Evolutionary conservation across 208 protist species (phyloP).

Genomic region (Herpetomonas tarakana): DNA sequence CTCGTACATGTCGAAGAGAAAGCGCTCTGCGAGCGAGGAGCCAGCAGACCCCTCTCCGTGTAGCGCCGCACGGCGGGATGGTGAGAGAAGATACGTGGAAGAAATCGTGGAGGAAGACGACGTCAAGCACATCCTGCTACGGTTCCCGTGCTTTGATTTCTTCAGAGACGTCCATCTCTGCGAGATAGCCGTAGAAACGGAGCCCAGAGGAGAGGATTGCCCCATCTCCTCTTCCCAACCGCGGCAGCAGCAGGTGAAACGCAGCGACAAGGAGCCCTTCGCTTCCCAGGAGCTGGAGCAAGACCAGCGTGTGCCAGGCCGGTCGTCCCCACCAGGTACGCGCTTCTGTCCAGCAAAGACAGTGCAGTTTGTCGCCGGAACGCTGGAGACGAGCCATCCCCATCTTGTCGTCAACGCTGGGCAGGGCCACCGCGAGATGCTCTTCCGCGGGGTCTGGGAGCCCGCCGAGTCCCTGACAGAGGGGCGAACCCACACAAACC

Average conservation of each 20-base stretch:
- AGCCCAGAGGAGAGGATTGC: no score
- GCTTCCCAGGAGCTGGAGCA: background rate
- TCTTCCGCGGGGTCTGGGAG: constrained; percentile 63
- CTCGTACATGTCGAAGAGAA: no score
- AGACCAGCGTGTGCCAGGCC: no score
- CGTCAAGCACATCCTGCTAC: constrained; percentile 43
- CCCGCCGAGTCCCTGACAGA: constrained; percentile 10
- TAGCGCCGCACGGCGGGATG: no score
- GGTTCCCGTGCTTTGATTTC: constrained; percentile 81
- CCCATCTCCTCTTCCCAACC: no score
- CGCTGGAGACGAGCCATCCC: constrained; percentile 47
- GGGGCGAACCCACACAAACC: constrained; percentile 17
- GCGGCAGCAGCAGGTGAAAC: background rate
- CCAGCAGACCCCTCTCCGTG: no score
- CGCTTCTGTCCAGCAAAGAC: constrained; percentile 27
- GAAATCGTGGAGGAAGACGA: constrained; percentile 50
- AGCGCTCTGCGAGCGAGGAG: no score
- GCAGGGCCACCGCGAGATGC: constrained; percentile 27
- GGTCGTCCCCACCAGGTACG: no score
- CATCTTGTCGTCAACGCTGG: constrained; percentile 38
- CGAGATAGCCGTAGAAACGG: constrained; percentile 19
- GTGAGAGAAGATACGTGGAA: constrained; percentile 31
- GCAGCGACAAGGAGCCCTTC: background rate
- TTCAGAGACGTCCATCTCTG: constrained; percentile 76
- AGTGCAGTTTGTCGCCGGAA: constrained; percentile 31